Conservation (phyloP, 2,329 filamentous ascomycete species). For the Penicillium sclerotigenum region DNA sequence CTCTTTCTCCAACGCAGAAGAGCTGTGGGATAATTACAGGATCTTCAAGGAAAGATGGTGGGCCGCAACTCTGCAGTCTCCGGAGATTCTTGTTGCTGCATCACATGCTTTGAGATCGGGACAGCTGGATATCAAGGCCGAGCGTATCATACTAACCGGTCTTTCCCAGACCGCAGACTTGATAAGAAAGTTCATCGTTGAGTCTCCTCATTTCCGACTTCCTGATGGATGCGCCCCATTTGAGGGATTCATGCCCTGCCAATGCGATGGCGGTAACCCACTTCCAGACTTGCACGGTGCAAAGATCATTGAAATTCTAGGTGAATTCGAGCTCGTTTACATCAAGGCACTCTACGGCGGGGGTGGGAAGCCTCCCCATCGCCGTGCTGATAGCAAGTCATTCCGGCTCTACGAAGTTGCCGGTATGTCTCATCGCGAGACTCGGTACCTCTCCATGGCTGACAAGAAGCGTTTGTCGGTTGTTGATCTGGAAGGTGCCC, state of each 20-base stretch:
- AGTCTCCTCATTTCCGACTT: background rate
- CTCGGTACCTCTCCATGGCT: background rate
- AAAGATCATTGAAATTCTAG: conserved; percentile 1
- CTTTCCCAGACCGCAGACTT: conserved; percentile 1
- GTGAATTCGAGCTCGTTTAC: background rate
- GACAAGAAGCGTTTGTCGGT: background rate
- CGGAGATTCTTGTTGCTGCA: background rate
- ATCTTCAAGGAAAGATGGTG: conserved; percentile 1
- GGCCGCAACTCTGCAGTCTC: background rate
- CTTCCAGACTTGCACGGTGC: background rate
- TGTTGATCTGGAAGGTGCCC: background rate
- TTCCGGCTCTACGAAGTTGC: conserved; percentile 5
- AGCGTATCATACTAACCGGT: background rate
- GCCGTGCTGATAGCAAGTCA: background rate
- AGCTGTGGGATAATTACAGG: background rate
- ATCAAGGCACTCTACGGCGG: background rate
- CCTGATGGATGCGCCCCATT: background rate
- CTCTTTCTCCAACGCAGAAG: background rate
- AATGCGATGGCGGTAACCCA: background rate
- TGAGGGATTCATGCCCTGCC: conserved; percentile 3
- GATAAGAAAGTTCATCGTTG: conserved; percentile 1
- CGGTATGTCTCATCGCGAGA: conserved; percentile 1
- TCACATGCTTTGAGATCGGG: background rate
- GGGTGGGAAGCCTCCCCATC: background rate
- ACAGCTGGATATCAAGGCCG: background rate